Conservation (phyloP, 1,284 basidiomycete genomes). For the Austroboletus niveus region DNA sequence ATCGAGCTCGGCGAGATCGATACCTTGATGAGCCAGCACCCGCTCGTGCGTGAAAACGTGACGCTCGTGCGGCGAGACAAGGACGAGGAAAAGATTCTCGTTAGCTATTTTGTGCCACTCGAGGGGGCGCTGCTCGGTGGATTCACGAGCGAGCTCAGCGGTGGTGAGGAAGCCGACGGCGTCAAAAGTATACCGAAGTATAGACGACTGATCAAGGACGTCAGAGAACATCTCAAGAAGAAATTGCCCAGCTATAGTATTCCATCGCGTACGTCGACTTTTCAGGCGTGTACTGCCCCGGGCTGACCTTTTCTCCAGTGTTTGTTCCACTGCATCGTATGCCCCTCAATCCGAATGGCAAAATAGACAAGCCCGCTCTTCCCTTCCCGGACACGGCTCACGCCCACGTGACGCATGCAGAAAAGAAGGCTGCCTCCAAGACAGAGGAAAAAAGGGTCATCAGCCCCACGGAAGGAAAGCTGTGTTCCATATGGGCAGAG, state of each 20-base stretch:
- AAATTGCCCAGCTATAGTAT: slow-evolving; percentile 95
- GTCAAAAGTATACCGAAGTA: slow-evolving; percentile 80
- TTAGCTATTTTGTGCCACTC: slow-evolving; percentile 97
- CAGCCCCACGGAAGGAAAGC: slow-evolving; percentile 76
- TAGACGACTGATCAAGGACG: slow-evolving; percentile 87
- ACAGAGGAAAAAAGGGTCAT: slow-evolving; percentile 37
- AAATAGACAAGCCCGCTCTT: slow-evolving; percentile 97
- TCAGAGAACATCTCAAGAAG: slow-evolving; percentile 95
- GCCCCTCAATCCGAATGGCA: slow-evolving; percentile 99
- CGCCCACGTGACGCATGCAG: slow-evolving; percentile 43
- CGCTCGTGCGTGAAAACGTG: slow-evolving; percentile 93
- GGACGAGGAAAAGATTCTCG: slow-evolving; percentile 98
- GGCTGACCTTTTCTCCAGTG: slow-evolving; percentile 47
- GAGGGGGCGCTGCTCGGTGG: slow-evolving; percentile 69
- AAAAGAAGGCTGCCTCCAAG: slow-evolving; percentile 32
- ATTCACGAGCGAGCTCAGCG: slow-evolving; percentile 71
- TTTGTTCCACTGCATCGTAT: slow-evolving; percentile 94
- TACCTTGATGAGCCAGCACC: slow-evolving; percentile 92
- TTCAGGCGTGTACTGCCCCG: slow-evolving; percentile 2
- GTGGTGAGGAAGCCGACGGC: slow-evolving; percentile 58
- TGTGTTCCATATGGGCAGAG: slow-evolving; percentile 81
- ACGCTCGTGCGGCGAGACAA: slow-evolving; percentile 97
- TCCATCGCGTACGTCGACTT: slow-evolving; percentile 71
- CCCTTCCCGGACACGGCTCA: slow-evolving; percentile 98
- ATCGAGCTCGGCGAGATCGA: slow-evolving; percentile 99